Evolutionary conservation across 2,329 filamentous ascomycete species (phyloP), one percentile per base, ranked within the genome.

Genomic region (Diaporthe citri): DNA sequence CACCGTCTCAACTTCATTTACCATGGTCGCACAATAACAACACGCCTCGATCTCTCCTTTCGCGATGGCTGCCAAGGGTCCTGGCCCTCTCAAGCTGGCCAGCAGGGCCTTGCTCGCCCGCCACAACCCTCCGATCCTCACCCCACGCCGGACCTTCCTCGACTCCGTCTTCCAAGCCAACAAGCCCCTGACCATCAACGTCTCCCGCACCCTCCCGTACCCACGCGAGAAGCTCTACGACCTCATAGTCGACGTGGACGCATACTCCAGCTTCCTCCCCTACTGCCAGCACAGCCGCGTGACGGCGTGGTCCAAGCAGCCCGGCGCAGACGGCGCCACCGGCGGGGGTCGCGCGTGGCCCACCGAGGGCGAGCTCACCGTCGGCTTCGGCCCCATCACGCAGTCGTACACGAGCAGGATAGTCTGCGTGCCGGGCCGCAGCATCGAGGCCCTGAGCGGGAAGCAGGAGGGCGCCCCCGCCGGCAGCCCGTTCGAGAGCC

Each of bases 191-290:
- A 62, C 57, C 59, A 77, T 98, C 74, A 91, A 90, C 70, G 95
- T 95, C 15, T 88, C 89, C 28, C 93, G 95, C 76, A 93, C 89
- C 5, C 92, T 98, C 20, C 93, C 94, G 20, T 97, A 97, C 87
- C 86, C 92, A 0, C 87, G 91, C 43, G 80, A 84, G 6, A 87
- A 91, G 1, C 92, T 99, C 79, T 99, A 97, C 90, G 88, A 88
- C 78, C 90, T 98, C 72, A 96, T 99, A 83, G 92, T 95, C 85
- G 95, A 98, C 84, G 92, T 99, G 78, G 91, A 95, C 83, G 91
- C 91, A 77, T 99, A 99, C 90, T 87, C 89, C 51, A 83, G 87
- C 78, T 99, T 98, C 88, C 91, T 99, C n/a, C 97, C 97, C 15
- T 98, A 97, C 89, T 97, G 96, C 85, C 90, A 91, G 57, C 88